Base-by-base conservation (phyloP, 176 grass and related monocot genomes). In the Thalia dealbata region DNA sequence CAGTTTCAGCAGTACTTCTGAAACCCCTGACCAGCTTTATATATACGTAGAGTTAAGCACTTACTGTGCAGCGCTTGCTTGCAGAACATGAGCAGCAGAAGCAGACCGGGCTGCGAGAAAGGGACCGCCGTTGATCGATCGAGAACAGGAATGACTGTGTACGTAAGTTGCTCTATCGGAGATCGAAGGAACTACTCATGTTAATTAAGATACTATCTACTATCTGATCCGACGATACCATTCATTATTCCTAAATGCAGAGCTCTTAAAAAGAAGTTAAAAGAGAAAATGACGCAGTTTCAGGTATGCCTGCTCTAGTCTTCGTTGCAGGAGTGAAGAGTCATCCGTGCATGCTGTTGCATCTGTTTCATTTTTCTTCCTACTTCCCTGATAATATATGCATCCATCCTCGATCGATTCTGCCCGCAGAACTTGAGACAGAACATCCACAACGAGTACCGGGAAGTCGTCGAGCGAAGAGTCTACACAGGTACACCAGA, bases 141-240 rank as follows among this genome's bases (percentile, higher is more conserved):
- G 10, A 86, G 84, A 69, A 79, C 78, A 10, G 76, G 79, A 79
- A 86, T 86, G 84, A 86, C 84, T 32, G 79, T 82, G 84, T 86
- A 79, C 78, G 29, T 79, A 79, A 79, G 67, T 78, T 79, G 64
- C 70, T 50, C 48, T 68, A 38, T n/a, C n/a, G n/a, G n/a, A n/a
- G n/a, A n/a, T n/a, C n/a, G n/a, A n/a, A n/a, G n/a, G n/a, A n/a
- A n/a, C n/a, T n/a, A n/a, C n/a, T n/a, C n/a, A n/a, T n/a, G n/a
- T n/a, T n/a, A n/a, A n/a, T n/a, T n/a, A n/a, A n/a, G n/a, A n/a
- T n/a, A n/a, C n/a, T n/a, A n/a, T n/a, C n/a, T n/a, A n/a, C n/a
- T n/a, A 65, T 19, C 9, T 44, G 14, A 27, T 73, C 22, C 38
- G 74, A 18, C 38, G 27, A 5, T 43, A n/a, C 14, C 14, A 38